phyloP scores from a whole-genome alignment of 129 eudicot genomes.

The Daucus carota region DNA sequence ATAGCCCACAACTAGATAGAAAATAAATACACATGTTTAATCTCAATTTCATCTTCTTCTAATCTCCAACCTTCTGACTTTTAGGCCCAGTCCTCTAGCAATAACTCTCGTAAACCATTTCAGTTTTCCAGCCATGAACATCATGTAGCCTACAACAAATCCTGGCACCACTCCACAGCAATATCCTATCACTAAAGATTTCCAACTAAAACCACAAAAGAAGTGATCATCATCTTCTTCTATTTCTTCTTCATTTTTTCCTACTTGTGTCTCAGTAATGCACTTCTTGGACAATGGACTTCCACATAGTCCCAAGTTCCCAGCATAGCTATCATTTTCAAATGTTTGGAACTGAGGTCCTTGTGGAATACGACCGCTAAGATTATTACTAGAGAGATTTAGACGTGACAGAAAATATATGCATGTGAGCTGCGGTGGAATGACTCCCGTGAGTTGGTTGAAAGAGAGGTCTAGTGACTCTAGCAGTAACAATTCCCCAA shows the following conservation, averaged over 20 bases:
- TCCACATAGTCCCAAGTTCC: constrained; percentile 8
- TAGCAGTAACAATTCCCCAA: background rate
- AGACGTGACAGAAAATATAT: background rate
- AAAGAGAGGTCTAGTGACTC: constrained; percentile 15
- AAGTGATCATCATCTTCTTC: background rate
- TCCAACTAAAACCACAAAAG: constrained; percentile 9
- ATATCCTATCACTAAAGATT: constrained; percentile 9
- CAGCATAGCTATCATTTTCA: background rate
- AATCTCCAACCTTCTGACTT: background rate
- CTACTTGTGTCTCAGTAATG: background rate
- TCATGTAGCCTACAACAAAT: background rate
- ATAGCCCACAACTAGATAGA: too few species aligned
- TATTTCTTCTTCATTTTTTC: too few species aligned
- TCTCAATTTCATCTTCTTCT: too few species aligned
- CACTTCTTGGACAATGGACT: background rate
- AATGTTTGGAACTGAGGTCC: constrained; percentile 8
- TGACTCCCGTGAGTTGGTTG: background rate
- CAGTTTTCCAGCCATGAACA: background rate
- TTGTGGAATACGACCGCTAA: background rate
- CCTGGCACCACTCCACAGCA: background rate
- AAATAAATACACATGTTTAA: too few species aligned
- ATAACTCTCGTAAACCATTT: background rate
- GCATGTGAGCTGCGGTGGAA: constrained; percentile 4
- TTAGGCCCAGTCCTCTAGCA: background rate
- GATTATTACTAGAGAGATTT: background rate